These are phyloP conservation scores for Telfairia occidentalis DNA, from an alignment of 331 rosid species.

Conservation along the genomic window DNA sequence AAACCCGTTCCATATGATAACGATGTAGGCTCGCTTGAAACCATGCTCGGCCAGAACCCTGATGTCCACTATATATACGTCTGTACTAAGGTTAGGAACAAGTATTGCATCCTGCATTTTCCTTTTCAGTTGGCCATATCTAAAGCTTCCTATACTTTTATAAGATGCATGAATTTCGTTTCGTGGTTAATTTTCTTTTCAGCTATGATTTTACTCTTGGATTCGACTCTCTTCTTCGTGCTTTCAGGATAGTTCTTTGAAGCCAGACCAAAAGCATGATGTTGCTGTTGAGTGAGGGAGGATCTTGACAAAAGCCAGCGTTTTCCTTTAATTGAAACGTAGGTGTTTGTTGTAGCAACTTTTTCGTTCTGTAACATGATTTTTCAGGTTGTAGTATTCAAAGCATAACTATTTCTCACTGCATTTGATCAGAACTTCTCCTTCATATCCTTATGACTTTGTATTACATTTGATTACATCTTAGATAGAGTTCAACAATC, in stretches of 20 bases:
- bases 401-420: neutral
- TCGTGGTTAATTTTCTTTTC: neutral
- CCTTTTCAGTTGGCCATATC: neutral
- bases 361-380: neutral
- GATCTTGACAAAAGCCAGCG: neutral
- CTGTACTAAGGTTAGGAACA: constrained; percentile 54
- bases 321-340: neutral
- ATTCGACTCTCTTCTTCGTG: neutral
- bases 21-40: constrained; percentile 50
- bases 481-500: neutral
- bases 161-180: neutral
- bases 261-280: constrained; percentile 13
- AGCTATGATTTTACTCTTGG: neutral
- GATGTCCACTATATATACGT: constrained; percentile 69
- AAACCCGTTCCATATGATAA: constrained; percentile 53
- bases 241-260: constrained; percentile 20
- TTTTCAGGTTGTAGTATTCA: neutral
- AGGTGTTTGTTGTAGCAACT: neutral
- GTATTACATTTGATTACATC: neutral
- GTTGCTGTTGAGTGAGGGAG: constrained; percentile 4
- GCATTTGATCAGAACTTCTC: neutral
- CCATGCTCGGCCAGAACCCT: constrained; percentile 47
- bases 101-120: constrained; percentile 1
- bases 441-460: neutral
- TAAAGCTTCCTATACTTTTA: neutral